Percentiles rank a stretch among this genome's conserved stretches.
phyloP scores from a whole-genome alignment of 768 basidiomycete species.

The Boletus sensibilis region DNA sequence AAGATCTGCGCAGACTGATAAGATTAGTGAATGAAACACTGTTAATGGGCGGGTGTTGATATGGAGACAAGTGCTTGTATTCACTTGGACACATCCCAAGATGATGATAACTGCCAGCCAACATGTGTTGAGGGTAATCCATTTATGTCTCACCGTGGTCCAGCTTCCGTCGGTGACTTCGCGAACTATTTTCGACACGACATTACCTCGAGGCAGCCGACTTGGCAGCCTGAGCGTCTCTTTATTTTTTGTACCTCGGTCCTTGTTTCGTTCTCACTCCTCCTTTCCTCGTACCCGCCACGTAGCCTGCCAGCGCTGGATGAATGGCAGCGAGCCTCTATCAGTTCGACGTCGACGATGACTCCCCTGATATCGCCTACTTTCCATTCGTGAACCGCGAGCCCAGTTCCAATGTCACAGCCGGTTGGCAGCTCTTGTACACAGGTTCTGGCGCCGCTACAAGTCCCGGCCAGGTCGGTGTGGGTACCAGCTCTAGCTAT shows the following conservation, averaged over 20 bases:
- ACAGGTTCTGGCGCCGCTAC: conserved; percentile 47
- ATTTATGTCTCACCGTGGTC: background rate
- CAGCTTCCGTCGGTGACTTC: conserved; percentile 3
- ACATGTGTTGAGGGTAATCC: background rate
- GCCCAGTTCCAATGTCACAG: conserved; percentile 44
- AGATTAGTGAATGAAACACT: background rate
- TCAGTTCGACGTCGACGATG: conserved; percentile 58
- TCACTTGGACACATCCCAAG: background rate
- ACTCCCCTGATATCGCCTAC: conserved; percentile 63
- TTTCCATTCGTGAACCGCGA: conserved; percentile 58
- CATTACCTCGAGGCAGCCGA: conserved; percentile 31
- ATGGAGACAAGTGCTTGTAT: conserved; percentile 14
- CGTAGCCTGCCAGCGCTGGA: conserved; percentile 25
- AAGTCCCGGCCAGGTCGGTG: conserved; percentile 43
- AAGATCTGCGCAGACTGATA: conserved; percentile 5
- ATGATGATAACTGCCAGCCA: background rate
- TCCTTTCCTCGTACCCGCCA: conserved; percentile 4
- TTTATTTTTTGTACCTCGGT: conserved; percentile 6
- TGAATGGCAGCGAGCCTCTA: conserved; percentile 29
- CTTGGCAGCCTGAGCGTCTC: conserved; percentile 21
- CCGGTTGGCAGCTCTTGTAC: conserved; percentile 73
- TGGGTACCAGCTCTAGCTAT: conserved; percentile 58
- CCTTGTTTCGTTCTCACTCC: conserved; percentile 10
- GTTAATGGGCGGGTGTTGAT: conserved; percentile 16
- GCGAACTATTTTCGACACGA: conserved; percentile 27